Evolutionary conservation across 106 monocot species (phyloP), one percentile per base, ranked within the genome.

Genomic region (Alisma plantagoaquatica): DNA sequence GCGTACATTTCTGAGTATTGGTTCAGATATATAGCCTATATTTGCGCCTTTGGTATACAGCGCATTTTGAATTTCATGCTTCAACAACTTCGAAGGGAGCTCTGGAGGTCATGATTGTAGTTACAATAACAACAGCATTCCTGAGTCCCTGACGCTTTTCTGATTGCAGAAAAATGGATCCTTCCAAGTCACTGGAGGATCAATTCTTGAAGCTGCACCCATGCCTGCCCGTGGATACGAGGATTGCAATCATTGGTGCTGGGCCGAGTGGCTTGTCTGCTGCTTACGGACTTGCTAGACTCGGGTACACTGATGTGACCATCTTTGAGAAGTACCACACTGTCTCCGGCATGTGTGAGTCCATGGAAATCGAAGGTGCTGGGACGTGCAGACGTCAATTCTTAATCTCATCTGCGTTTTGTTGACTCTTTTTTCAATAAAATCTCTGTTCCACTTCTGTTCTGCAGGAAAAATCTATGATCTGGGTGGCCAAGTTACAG

Each of bases 401-500:
- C 31, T 25, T 38, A 18, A 4, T 17, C 17, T n/a, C 23, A 47
- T 47, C 9, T 47, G 23, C 29, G 3, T 23, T 8, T 10, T 19
- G 18, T 38, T 4, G 4, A 1, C 30, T 27, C 31, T 24, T 25
- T 4, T 30, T 14, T n/a, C 31, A 27, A 17, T 11, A 17, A 15
- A 18, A 10, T 18, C n/a, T 15, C 30, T 47, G 10, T 6, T 32
- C 26, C 2, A 5, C 10, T 25, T 68, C 14, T 3, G 7, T 23
- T 32, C 31, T 62, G 33, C 57, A 77, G 77, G 77, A 50, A 57
- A 41, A 20, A 33, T 43, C 33, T 77, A 77, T 48, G 77, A 77
- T 68, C 25, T 77, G 62, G 77, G 77, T 29, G 77, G 77, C 45
- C 77, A 77, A 63, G 77, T 77, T 20, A 72, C 68, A 63, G 72